Base-by-base conservation (phyloP, 257 asterid genomes). In the Sherardia arvensis region DNA sequence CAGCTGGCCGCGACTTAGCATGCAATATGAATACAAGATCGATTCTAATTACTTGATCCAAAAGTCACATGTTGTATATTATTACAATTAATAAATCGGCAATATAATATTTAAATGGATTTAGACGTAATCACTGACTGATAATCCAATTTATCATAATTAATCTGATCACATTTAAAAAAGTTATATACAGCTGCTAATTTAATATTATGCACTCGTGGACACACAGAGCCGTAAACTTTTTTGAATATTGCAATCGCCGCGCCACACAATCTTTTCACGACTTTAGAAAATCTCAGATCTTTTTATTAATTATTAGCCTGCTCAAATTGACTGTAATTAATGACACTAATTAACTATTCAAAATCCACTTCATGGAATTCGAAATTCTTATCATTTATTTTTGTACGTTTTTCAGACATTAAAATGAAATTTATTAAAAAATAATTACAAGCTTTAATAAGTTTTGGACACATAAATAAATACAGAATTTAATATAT, bases 51-150 rank as follows among this genome's bases (percentile, higher is more conserved):
- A 0, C 28, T 63, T 45, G 58, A 45, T 38, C 5, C 30, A 63
- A 63, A 63, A 63, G 58, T 47, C 27, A 27, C 67, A 49, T 20
- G n/a, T 43, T 43, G 17, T 45, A 1, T 1, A 7, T 23, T 11
- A 45, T 33, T 34, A 63, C 53, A 34, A 45, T 34, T 27, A 38
- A 40, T 40, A 40, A 40, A 40, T 15, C n/a, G n/a, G n/a, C 48
- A 5, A 8, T 2, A 18, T 49, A 5, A 49, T 49, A n/a, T n/a
- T n/a, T n/a, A n/a, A 11, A 21, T 28, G 36, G 51, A 15, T 26
- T 43, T 5, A 27, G 67, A 63, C 67, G 58, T 12, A 63, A 45
- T 32, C 67, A 27, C 58, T 27, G 45, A 45, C 67, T 43, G 9
- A 54, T 62, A 38, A 2, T n/a, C n/a, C n/a, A n/a, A 43, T 43